Evolutionary conservation across 148 eudicot species (phyloP).

Genomic region (Rhododendron molle): DNA sequence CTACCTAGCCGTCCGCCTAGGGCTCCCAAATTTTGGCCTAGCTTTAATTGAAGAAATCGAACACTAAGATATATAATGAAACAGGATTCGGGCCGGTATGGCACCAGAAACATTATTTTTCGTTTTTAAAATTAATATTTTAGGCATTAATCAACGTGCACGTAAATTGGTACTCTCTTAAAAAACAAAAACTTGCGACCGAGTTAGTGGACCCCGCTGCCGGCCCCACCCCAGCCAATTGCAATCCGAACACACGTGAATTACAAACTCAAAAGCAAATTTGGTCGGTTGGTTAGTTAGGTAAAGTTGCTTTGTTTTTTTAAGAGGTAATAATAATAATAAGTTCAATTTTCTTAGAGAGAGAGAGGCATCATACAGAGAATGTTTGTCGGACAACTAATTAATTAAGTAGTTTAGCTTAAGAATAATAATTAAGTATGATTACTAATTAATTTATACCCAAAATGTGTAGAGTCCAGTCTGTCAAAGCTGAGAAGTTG

Average conservation of each 20-base stretch:
- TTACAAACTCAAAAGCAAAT: neutral
- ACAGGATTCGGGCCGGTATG: no score
- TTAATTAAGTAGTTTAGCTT: neutral
- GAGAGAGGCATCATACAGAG: neutral
- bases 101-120: no score
- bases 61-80: neutral
- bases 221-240: neutral
- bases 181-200: no score
- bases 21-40: neutral
- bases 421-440: neutral
- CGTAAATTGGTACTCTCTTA: no score
- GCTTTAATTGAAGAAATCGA: no score
- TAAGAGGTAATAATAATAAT: neutral
- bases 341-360: neutral
- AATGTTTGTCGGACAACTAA: slow-evolving; percentile 10
- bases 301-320: neutral
- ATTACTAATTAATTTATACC: neutral
- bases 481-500: slow-evolving; percentile 12
- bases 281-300: neutral
- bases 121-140: no score
- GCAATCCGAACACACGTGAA: neutral
- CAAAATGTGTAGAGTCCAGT: slow-evolving; percentile 1
- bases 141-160: neutral
- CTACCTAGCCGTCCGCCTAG: neutral
- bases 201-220: neutral